Evolutionary conservation across 495 filamentous ascomycete species (phyloP), one percentile per base, ranked within the genome.

Genomic region (Neurospora sp.): DNA sequence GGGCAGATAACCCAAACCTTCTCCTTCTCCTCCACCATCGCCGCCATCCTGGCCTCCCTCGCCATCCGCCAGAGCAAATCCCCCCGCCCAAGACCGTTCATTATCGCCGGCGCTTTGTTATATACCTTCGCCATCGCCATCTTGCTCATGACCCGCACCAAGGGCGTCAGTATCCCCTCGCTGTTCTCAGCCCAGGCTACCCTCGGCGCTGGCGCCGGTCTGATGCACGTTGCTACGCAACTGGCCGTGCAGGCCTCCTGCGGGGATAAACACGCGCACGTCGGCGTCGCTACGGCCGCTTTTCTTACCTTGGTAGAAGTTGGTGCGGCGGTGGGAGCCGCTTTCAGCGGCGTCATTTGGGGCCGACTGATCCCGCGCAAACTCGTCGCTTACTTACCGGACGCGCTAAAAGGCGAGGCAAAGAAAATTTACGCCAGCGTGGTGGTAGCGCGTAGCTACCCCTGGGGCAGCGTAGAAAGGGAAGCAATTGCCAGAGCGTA

Each of bases 141-240:
- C 40, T 88, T 92, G 85, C 87, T 93, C 71, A 82, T 88, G 72
- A 93, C 91, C 81, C 89, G 91, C 59, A 82, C 85, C 22, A 77
- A 81, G 8, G 79, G 83, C 18, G 78, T 80, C 4, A 79, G 81
- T 18, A 83, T 91, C 66, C 86, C 84, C 31, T 88, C 88, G 69
- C 76, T 93, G 10, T 83, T 92, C 78, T 89, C 89, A 82, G 88
- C 87, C 68, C 91, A 93, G 79, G 90, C 91, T 71, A 87, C 88
- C 81, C 89, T 93, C 69, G 90, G 91, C 22, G 88, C 92, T 73
- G 85, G 86, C 18, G 91, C 89, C 0, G 84, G 85, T 0, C 76
- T 83, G 31, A 76, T 86, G 68, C 86, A 91, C 69, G 86, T 92
- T 69, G 81, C 82, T 22, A 86, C 87, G 40, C 87, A 92, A 75